Percentiles rank a stretch among this genome's conserved stretches.
Conservation (phyloP, 83 land plant species). For the Larix sibirica region DNA sequence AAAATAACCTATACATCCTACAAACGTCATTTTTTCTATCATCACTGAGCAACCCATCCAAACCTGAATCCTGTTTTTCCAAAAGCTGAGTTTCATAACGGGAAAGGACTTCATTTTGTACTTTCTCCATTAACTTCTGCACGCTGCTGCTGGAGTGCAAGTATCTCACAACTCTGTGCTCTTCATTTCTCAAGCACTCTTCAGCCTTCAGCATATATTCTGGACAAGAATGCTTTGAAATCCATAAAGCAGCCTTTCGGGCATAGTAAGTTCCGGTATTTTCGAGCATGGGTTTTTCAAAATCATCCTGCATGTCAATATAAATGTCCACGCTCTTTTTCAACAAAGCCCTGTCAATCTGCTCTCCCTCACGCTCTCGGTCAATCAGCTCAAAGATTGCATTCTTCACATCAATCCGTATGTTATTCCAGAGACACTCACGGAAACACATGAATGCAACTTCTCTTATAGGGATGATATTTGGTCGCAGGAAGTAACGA, state of each 20-base stretch:
- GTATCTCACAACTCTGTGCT: too few relatives aligned
- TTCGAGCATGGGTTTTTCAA: conserved; percentile 47
- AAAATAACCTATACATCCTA: conserved; percentile 74
- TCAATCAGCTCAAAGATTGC: conserved; percentile 3
- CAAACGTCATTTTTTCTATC: conserved; percentile 91
- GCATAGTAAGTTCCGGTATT: conserved; percentile 77
- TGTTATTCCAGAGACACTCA: neutral
- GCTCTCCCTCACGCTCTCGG: conserved; percentile 52
- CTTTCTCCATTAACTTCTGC: conserved; percentile 79
- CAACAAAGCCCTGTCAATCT: conserved; percentile 41
- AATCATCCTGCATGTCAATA: conserved; percentile 33
- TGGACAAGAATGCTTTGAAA: too few relatives aligned
- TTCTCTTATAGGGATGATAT: neutral
- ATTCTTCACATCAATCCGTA: neutral
- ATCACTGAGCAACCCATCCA: conserved; percentile 75
- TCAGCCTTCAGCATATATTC: too few relatives aligned
- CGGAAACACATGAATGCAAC: neutral
- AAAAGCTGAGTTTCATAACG: conserved; percentile 68
- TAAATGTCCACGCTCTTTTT: conserved; percentile 47
- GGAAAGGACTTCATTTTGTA: conserved; percentile 71
- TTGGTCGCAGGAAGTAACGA: conserved; percentile 1
- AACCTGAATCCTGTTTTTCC: conserved; percentile 86
- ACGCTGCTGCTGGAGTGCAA: conserved; percentile 18
- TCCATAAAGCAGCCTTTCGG: conserved; percentile 24
- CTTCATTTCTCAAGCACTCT: too few relatives aligned